Base-by-base conservation (phyloP, 108 stramenopile genomes). In the Cyclotella cryptica region DNA sequence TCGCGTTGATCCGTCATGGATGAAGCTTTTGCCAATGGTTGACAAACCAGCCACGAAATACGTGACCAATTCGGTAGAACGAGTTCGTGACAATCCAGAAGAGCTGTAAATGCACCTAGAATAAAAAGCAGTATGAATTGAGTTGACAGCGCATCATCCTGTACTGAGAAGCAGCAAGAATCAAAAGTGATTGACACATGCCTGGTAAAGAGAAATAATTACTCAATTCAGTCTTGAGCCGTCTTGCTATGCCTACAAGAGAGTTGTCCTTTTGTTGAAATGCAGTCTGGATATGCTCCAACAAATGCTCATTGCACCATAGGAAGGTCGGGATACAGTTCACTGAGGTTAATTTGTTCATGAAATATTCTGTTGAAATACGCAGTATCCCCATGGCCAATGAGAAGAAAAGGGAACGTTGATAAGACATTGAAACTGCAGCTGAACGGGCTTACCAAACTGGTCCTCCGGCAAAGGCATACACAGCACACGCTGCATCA, bases 231-330 rank as follows among this genome's bases (percentile, higher is more conserved):
- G 66, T 52, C 59, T 76, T 76, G 46, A 83, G 64, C 17, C 66
- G 44, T 45, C 65, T 66, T 30, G 70, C 71, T 17, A 71, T 17
- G 19, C 75, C 75, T 22, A 83, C 71, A 28, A 83, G 68, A 30
- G 81, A 83, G 57, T 83, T 83, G 22, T 83, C 81, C 40, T 10
- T 66, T 35, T 82, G 70, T 12, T 64, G 75, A 61, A 72, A 82
- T 19, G 76, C 41, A 41, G 72, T 67, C 18, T 66, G 71, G 17
- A 76, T 58, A 52, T 75, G 55, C 39, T 58, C 44, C 44, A 76
- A 47, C 47, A 83, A 22, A 68, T 45, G 39, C 13, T 60, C 35
- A 63, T 77, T 61, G 51, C 39, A 58, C 81, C 81, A 83, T 0
- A 83, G 71, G 26, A 72, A 72, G 39, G 57, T 55, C 14, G 81